These are phyloP conservation scores for Histomonas meleagridis DNA, from an alignment of 208 protist species.

Conservation along the genomic window DNA sequence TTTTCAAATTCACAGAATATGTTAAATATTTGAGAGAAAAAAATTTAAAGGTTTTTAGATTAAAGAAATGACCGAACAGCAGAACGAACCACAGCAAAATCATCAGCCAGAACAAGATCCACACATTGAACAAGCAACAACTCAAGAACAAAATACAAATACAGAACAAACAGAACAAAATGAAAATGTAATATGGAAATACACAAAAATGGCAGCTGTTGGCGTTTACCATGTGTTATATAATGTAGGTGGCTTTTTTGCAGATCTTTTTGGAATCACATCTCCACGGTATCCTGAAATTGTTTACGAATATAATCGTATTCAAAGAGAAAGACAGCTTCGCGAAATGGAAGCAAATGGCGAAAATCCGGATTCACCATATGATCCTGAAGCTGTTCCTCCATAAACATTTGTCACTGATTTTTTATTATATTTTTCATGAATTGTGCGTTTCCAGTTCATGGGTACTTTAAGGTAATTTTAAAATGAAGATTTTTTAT, in stretches of 20 bases:
- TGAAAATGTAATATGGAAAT: not conserved
- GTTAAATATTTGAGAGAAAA: too few species aligned
- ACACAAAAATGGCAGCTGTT: not conserved
- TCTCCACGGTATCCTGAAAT: not conserved
- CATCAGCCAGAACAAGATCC: not conserved
- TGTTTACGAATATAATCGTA: not conserved
- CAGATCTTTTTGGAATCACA: constrained; percentile 29
- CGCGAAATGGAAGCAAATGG: not conserved
- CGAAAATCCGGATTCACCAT: too few species aligned
- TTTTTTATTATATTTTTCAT: too few species aligned
- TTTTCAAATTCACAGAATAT: too few species aligned
- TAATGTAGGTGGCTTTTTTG: not conserved
- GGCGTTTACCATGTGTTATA: constrained; percentile 6
- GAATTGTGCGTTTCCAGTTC: too few species aligned
- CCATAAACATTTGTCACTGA: too few species aligned
- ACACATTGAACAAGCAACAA: not conserved
- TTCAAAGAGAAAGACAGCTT: not conserved
- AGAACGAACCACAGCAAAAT: not conserved
- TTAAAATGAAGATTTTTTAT: too few species aligned
- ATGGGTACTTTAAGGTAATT: too few species aligned
- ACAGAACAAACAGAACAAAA: not conserved
- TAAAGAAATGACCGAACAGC: too few species aligned
- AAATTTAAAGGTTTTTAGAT: too few species aligned
- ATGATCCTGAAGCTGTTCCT: too few species aligned
- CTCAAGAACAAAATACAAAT: not conserved